Evolutionary conservation across 805 yeast genomes (phyloP).

Genomic region (Kodamaea laetipori): DNA sequence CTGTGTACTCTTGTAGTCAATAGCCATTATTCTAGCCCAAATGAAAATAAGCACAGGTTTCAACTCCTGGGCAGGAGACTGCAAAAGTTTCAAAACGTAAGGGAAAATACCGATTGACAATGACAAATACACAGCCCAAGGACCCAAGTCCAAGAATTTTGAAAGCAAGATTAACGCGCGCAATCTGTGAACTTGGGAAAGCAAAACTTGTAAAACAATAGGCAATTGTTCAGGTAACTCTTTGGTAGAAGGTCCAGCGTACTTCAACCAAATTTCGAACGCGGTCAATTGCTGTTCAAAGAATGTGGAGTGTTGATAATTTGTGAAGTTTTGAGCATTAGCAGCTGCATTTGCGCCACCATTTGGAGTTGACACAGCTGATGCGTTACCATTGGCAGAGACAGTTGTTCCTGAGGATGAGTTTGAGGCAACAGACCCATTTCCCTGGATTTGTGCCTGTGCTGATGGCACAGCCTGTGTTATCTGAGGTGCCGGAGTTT

Average conservation of each 20-base stretch:
- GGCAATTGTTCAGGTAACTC: conserved; percentile 95
- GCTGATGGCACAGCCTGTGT: background rate
- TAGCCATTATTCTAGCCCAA: conserved; percentile 98
- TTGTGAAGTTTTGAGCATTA: conserved; percentile 30
- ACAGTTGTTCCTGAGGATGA: background rate
- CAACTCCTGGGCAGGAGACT: conserved; percentile 92
- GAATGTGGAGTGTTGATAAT: conserved; percentile 87
- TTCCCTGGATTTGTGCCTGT: background rate
- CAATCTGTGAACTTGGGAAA: conserved; percentile 92
- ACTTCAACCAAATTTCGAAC: conserved; percentile 93
- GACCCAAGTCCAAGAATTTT: conserved; percentile 88
- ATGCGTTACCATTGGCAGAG: conserved; percentile 2
- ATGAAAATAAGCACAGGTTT: conserved; percentile 93
- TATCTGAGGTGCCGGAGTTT: conserved; percentile 9
- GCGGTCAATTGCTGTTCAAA: conserved; percentile 96
- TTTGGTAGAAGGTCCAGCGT: conserved; percentile 74
- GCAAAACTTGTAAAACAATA: conserved; percentile 84
- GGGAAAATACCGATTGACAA: conserved; percentile 95
- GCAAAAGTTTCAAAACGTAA: conserved; percentile 83
- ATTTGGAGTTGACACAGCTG: background rate
- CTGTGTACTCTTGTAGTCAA: conserved; percentile 86
- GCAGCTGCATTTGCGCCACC: conserved; percentile 1
- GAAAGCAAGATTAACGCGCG: conserved; percentile 84
- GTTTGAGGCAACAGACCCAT: background rate
- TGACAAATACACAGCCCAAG: conserved; percentile 95